Conservation (phyloP, 495 filamentous ascomycete species). For the Endocarpon pusillum region DNA sequence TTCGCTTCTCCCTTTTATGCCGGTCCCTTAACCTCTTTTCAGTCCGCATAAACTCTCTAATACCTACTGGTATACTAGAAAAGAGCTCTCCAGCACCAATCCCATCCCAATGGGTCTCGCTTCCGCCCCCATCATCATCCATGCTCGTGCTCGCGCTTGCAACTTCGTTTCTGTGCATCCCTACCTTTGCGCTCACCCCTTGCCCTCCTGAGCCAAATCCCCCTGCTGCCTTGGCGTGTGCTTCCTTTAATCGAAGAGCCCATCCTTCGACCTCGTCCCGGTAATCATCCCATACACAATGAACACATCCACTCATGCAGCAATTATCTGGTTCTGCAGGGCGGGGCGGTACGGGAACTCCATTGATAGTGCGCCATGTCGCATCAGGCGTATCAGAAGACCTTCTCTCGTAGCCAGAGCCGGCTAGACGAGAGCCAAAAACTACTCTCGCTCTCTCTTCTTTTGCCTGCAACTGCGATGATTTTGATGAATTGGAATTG, state of each 20-base stretch:
- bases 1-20: slow-evolving; percentile 29
- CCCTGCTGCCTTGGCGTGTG: slow-evolving; percentile 25
- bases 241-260: slow-evolving; percentile 42
- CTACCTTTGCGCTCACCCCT: slow-evolving; percentile 16
- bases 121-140: slow-evolving; percentile 72
- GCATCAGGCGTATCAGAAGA: slow-evolving; percentile 23
- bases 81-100: slow-evolving; percentile 35
- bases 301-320: slow-evolving; percentile 96
- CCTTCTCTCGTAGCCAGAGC: slow-evolving; percentile 44
- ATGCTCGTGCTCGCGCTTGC: slow-evolving; percentile 34
- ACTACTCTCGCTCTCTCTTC: slow-evolving; percentile 46
- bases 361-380: slow-evolving; percentile 48
- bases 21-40: slow-evolving; percentile 81
- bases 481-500: slow-evolving; percentile 8
- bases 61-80: slow-evolving; percentile 73
- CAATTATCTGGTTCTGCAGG: slow-evolving; percentile 93
- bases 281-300: slow-evolving; percentile 90
- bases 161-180: slow-evolving; percentile 24
- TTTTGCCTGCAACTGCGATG: slow-evolving; percentile 19
- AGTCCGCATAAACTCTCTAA: slow-evolving; percentile 91
- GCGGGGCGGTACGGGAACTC: slow-evolving; percentile 62
- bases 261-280: slow-evolving; percentile 84
- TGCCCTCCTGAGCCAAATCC: slow-evolving; percentile 15
- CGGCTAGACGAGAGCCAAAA: slow-evolving; percentile 61
- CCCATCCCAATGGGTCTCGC: slow-evolving; percentile 47